A percentile compares a stretch with the other conserved stretches of the same genome.
phyloP scores from a whole-genome alignment of 1,139 yeast species.

The Suhomyces wounanorum region DNA sequence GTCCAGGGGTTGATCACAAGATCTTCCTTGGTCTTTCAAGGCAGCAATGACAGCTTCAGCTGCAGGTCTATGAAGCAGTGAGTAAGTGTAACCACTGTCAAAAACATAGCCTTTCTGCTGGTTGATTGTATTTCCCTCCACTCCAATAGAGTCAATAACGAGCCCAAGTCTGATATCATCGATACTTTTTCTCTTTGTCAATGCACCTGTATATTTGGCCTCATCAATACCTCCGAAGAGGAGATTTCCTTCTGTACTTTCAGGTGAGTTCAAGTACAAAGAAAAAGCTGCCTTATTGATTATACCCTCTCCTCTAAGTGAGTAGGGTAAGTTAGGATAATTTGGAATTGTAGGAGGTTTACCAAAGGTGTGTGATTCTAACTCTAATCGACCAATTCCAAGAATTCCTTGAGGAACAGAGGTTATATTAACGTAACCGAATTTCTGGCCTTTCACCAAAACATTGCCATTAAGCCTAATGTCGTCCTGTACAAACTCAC shows the following conservation, averaged over 20 bases:
- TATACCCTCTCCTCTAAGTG: slow-evolving; percentile 24
- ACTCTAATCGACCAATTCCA: slow-evolving; percentile 40
- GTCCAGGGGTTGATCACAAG: slow-evolving; percentile 5
- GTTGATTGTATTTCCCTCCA: background rate
- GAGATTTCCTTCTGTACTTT: slow-evolving; percentile 17
- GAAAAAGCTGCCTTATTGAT: slow-evolving; percentile 25
- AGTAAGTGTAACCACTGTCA: slow-evolving; percentile 9
- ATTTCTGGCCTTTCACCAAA: slow-evolving; percentile 17
- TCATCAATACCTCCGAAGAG: slow-evolving; percentile 26
- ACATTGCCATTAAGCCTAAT: slow-evolving; percentile 15
- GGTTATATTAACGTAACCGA: slow-evolving; percentile 23
- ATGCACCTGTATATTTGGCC: slow-evolving; percentile 21
- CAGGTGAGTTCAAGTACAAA: slow-evolving; percentile 19
- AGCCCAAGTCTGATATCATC: slow-evolving; percentile 1
- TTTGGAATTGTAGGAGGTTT: background rate
- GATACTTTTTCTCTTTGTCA: slow-evolving; percentile 12
- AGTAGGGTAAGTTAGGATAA: slow-evolving; percentile 25
- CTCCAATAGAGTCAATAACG: background rate
- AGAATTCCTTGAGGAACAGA: slow-evolving; percentile 19
- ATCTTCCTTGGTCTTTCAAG: background rate
- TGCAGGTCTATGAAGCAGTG: background rate
- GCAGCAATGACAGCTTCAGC: background rate
- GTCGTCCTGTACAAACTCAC: slow-evolving; percentile 21
- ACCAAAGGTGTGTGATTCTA: background rate
- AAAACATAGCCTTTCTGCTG: background rate